Conservation (phyloP, 179 eudicot species). For the Spergularia azorica region DNA sequence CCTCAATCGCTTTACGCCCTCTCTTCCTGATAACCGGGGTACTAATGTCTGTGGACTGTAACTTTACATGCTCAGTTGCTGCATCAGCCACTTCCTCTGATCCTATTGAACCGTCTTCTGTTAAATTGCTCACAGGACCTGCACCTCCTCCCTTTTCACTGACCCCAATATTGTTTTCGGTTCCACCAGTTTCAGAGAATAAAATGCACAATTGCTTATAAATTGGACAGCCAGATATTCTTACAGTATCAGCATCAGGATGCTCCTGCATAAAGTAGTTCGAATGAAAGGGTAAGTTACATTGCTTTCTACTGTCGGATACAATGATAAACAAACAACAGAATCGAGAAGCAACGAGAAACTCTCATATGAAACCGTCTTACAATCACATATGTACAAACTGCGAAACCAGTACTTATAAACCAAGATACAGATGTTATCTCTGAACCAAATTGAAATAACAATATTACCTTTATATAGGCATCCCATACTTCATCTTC, state of each 20-base stretch:
- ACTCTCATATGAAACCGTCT: too few species aligned
- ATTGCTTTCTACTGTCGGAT: too few species aligned
- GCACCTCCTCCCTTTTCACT: conserved; percentile 30
- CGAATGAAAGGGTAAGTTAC: not conserved
- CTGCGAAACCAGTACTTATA: not conserved
- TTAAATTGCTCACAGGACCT: conserved; percentile 31
- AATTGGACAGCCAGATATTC: conserved; percentile 62
- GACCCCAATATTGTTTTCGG: conserved; percentile 26
- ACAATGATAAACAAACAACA: too few species aligned
- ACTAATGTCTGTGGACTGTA: conserved; percentile 13
- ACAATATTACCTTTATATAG: conserved; percentile 47
- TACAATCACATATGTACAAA: not conserved
- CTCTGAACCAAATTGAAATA: too few species aligned
- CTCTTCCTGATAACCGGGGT: conserved; percentile 40
- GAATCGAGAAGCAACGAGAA: too few species aligned
- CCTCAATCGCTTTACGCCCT: conserved; percentile 59
- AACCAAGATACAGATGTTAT: too few species aligned
- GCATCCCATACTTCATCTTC: conserved; percentile 58
- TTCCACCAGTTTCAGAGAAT: conserved; percentile 44
- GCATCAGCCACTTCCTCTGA: conserved; percentile 51
- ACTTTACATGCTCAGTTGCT: conserved; percentile 36
- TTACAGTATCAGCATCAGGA: conserved; percentile 72
- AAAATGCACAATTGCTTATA: conserved; percentile 58
- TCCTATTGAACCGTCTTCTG: conserved; percentile 48
- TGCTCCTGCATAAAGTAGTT: conserved; percentile 48